Evolutionary conservation across 257 asterid genomes (phyloP).

Genomic region (Solanum bukasovii): DNA sequence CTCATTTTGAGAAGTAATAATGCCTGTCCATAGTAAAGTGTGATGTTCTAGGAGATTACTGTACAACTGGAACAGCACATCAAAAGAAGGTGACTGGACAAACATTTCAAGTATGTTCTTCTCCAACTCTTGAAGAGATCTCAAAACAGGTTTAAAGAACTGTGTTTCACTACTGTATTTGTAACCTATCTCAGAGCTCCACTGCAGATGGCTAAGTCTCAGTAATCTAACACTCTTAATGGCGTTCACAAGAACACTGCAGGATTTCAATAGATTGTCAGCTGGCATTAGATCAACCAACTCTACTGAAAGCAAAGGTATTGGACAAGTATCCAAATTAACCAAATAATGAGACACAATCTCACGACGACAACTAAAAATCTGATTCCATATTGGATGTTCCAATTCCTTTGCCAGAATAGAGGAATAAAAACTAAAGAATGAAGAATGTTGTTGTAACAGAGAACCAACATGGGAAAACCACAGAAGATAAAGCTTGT

Average conservation of each 20-base stretch:
- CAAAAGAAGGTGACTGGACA: conserved; percentile 44
- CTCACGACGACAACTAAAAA: conserved; percentile 33
- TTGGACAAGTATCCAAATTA: conserved; percentile 13
- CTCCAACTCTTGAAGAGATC: conserved; percentile 46
- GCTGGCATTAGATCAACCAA: conserved; percentile 27
- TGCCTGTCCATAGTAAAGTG: conserved; percentile 55
- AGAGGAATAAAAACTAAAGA: conserved; percentile 34
- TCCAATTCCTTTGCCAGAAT: conserved; percentile 40
- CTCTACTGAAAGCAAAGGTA: conserved; percentile 50
- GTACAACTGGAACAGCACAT: conserved; percentile 38
- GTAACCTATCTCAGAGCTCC: conserved; percentile 45
- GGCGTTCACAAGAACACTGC: conserved; percentile 28
- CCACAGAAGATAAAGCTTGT: conserved; percentile 54
- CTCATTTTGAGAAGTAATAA: conserved; percentile 32
- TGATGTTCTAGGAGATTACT: conserved; percentile 69
- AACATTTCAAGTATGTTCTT: conserved; percentile 51
- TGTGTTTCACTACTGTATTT: conserved; percentile 10
- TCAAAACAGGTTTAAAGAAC: conserved; percentile 30
- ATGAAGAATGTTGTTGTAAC: conserved; percentile 36
- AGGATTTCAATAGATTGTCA: conserved; percentile 23
- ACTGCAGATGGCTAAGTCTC: conserved; percentile 67
- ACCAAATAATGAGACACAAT: conserved; percentile 22
- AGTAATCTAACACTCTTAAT: conserved; percentile 44
- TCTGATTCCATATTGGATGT: conserved; percentile 65
- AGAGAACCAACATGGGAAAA: conserved; percentile 60